A percentile compares a stretch with the other conserved stretches of the same genome.
Evolutionary conservation across 169 alveolate genomes (phyloP).

Genomic region (Eimeria tenella): DNA sequence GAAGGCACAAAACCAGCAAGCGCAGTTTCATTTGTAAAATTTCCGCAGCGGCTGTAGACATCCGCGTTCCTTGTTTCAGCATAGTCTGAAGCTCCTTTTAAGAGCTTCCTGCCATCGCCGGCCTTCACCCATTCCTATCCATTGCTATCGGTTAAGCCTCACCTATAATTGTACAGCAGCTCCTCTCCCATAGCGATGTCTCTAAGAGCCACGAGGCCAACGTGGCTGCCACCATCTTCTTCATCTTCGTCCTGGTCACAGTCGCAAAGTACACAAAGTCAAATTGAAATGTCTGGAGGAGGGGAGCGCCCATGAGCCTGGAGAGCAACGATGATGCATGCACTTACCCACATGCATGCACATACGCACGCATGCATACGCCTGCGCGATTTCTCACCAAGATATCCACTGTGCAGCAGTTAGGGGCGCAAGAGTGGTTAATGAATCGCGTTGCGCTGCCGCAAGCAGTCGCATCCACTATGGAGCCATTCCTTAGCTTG

Average conservation of each 20-base stretch:
- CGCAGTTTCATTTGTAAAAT: no score
- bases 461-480: conserved; percentile 76
- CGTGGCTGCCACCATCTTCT: conserved; percentile 68
- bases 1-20: not conserved
- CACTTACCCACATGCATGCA: not conserved
- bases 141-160: not conserved
- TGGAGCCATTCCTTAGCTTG: conserved; percentile 76
- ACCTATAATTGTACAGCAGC: conserved; percentile 77
- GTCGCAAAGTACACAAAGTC: not conserved
- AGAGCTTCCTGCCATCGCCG: no score
- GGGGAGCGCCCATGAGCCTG: not conserved
- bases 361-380: not conserved
- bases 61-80: not conserved
- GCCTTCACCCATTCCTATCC: no score
- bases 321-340: not conserved
- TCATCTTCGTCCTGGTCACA: conserved; percentile 77
- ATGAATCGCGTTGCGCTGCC: conserved; percentile 65
- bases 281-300: not conserved
- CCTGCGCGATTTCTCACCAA: not conserved
- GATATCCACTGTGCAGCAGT: conserved; percentile 55
- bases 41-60: no score
- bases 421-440: conserved; percentile 73
- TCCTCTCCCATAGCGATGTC: conserved; percentile 80
- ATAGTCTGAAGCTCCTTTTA: no score
- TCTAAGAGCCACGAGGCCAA: conserved; percentile 65